Percentiles rank a stretch among this genome's conserved stretches.
phyloP scores from a whole-genome alignment of 164 flowering plant species.

The Cinnamomum chago region DNA sequence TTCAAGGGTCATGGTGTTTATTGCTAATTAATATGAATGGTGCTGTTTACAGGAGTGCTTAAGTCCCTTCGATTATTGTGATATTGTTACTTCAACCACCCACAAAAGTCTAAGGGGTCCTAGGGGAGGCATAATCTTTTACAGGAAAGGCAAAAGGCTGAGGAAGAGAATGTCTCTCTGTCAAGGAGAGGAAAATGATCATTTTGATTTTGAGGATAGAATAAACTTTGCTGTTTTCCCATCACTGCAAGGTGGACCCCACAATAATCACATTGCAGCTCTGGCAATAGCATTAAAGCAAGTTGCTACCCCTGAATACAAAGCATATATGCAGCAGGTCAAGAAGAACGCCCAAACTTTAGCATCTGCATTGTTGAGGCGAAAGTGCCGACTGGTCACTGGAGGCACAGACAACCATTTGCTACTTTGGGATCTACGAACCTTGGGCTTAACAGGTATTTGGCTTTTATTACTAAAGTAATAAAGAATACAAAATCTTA shows the following conservation, averaged over 20 bases:
- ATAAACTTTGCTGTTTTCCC: constrained; percentile 91
- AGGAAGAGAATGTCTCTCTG: constrained; percentile 39
- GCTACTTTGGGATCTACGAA: constrained; percentile 83
- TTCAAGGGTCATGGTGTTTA: background rate
- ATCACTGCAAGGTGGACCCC: constrained; percentile 93
- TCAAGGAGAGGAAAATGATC: constrained; percentile 52
- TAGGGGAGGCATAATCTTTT: constrained; percentile 88
- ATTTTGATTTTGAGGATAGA: constrained; percentile 79
- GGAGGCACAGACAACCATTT: constrained; percentile 95
- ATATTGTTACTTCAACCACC: constrained; percentile 89
- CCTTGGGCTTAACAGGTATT: constrained; percentile 72
- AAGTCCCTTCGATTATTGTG: constrained; percentile 89
- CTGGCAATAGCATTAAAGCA: constrained; percentile 90
- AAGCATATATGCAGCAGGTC: constrained; percentile 79
- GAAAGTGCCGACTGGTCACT: constrained; percentile 77
- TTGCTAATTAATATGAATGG: background rate
- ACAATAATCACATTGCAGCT: constrained; percentile 95
- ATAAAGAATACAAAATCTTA: too few species aligned
- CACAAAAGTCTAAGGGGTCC: constrained; percentile 95
- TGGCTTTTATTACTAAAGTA: background rate
- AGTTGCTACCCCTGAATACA: constrained; percentile 78
- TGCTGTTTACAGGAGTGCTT: constrained; percentile 56
- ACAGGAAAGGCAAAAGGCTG: constrained; percentile 59
- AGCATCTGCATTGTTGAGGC: constrained; percentile 66
- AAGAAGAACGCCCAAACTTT: constrained; percentile 88